These are phyloP conservation scores for Spergularia bocconei DNA, from an alignment of 148 eudicot species.

Conservation along the genomic window DNA sequence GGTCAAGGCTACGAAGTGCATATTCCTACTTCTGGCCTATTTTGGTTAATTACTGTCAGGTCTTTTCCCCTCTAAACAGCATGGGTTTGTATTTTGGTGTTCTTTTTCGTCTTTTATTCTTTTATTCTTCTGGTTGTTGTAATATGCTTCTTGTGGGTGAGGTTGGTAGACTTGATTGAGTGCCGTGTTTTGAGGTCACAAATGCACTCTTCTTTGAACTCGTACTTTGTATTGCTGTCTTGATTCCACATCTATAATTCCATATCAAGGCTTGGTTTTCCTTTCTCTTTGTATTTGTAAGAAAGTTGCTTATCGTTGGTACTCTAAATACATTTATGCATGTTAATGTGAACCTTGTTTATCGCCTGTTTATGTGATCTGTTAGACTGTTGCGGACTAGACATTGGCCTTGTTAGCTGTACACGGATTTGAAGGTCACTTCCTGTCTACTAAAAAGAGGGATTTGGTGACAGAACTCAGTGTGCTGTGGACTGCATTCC, in stretches of 20 bases:
- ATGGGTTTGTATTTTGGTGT: conserved; percentile 24
- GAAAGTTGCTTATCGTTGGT: background rate
- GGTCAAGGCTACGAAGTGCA: conserved; percentile 24
- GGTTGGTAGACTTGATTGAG: conserved; percentile 16
- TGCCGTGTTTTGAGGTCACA: conserved; percentile 4
- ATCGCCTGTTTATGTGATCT: too few relatives aligned
- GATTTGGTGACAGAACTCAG: too few relatives aligned
- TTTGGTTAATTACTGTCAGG: conserved; percentile 24
- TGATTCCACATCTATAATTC: conserved; percentile 12
- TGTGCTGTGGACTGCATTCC: too few relatives aligned
- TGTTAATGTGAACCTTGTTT: too few relatives aligned
- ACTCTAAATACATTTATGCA: too few relatives aligned
- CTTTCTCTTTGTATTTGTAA: background rate
- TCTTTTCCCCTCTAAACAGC: conserved; percentile 3
- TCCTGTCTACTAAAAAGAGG: too few relatives aligned
- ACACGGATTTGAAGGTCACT: too few relatives aligned
- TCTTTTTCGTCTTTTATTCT: conserved; percentile 19
- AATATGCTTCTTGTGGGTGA: conserved; percentile 14
- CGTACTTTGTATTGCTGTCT: conserved; percentile 20
- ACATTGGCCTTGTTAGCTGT: too few relatives aligned
- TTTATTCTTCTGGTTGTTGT: conserved; percentile 27
- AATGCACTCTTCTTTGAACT: conserved; percentile 13
- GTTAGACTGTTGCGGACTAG: too few relatives aligned
- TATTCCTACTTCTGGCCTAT: conserved; percentile 30
- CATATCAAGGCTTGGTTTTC: conserved; percentile 1